phyloP scores from a whole-genome alignment of 2,329 filamentous ascomycete species.

The Tolypocladium tropicale region DNA sequence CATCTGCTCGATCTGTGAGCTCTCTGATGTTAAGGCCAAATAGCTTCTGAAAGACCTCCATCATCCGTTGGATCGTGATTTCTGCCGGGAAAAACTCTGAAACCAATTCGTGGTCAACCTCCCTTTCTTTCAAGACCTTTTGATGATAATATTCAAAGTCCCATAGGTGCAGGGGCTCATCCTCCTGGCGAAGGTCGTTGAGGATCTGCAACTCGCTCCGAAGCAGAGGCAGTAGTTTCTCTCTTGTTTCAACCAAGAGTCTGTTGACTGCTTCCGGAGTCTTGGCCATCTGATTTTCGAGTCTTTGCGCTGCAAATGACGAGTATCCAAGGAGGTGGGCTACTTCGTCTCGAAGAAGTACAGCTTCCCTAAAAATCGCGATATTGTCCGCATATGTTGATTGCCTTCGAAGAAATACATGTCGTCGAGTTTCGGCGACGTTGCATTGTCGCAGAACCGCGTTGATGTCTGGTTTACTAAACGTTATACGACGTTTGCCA shows the following conservation, averaged over 20 bases:
- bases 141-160: slow-evolving; percentile 1
- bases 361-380: slow-evolving; percentile 1
- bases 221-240: background rate
- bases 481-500: background rate
- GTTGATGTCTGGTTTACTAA: background rate
- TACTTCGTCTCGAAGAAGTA: slow-evolving; percentile 4
- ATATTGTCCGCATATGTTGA: background rate
- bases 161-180: background rate
- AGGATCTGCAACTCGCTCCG: background rate
- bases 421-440: background rate
- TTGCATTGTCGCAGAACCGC: background rate
- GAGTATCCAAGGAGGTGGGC: slow-evolving; percentile 3
- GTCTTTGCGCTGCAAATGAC: background rate
- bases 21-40: slow-evolving; percentile 1
- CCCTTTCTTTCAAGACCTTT: background rate
- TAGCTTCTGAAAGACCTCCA: slow-evolving; percentile 1
- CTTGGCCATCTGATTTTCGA: slow-evolving; percentile 1
- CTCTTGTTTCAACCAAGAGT: background rate
- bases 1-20: background rate
- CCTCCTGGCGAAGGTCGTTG: background rate
- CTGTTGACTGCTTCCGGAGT: background rate
- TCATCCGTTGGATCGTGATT: background rate
- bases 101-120: slow-evolving; percentile 1
- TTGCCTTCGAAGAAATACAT: background rate
- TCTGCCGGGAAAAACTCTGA: slow-evolving; percentile 2